Conservation (phyloP, 139 green algal genomes). For the Closterium sp. region DNA sequence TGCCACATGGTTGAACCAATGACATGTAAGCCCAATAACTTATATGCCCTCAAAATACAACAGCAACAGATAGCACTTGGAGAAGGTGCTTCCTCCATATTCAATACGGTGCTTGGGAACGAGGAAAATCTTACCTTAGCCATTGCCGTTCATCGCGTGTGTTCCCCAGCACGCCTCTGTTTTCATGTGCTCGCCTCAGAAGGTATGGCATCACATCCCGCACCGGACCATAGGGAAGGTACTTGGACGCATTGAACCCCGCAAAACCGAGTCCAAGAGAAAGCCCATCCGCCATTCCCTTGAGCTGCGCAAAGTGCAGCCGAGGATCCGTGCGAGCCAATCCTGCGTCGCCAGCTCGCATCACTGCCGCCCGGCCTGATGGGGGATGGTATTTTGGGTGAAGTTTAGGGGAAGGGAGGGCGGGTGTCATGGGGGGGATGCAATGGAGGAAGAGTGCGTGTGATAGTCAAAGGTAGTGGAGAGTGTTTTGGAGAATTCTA, state of each 20-base stretch:
- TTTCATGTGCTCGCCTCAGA: slow-evolving; percentile 43
- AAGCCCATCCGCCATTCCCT: slow-evolving; percentile 48
- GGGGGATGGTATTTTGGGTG: not conserved
- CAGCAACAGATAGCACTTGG: too few species aligned
- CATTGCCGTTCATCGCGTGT: not conserved
- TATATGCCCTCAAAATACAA: too few species aligned
- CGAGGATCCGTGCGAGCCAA: slow-evolving; percentile 1
- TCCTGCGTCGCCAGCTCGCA: not conserved
- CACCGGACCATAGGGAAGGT: slow-evolving; percentile 37
- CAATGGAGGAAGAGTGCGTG: not conserved
- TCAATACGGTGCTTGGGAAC: too few species aligned
- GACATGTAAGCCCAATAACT: too few species aligned
- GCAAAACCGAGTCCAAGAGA: slow-evolving; percentile 22
- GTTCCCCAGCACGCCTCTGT: slow-evolving; percentile 39
- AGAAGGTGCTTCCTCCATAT: too few species aligned
- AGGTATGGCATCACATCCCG: slow-evolving; percentile 42
- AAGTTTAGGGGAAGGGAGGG: not conserved
- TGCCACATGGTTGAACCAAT: too few species aligned
- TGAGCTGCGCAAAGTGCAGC: slow-evolving; percentile 50
- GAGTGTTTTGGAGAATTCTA: too few species aligned
- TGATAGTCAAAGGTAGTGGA: too few species aligned
- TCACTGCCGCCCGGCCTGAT: slow-evolving; percentile 14
- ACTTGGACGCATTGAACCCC: slow-evolving; percentile 25
- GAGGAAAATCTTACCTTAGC: not conserved
- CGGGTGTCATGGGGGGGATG: too few species aligned